These are phyloP conservation scores for Diospyros lotus DNA, from an alignment of 148 eudicot species.

Conservation along the genomic window DNA sequence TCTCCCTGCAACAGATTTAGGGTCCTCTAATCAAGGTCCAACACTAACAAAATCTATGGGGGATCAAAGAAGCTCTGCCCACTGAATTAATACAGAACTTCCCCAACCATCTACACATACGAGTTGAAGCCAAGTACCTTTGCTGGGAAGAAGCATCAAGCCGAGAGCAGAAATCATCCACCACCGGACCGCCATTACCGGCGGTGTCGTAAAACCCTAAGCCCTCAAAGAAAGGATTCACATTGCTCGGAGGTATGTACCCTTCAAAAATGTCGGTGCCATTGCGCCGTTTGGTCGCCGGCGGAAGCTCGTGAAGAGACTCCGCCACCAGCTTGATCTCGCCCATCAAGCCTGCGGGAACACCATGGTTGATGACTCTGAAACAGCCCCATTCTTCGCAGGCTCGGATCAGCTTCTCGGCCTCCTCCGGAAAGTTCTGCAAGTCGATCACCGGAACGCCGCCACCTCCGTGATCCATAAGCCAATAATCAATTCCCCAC, in stretches of 20 bases:
- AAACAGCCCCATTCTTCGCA: slow-evolving; percentile 39
- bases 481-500: not conserved
- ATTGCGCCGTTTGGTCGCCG: slow-evolving; percentile 39
- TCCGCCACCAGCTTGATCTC: slow-evolving; percentile 39
- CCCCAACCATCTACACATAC: not conserved
- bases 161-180: slow-evolving; percentile 35
- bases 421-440: not conserved
- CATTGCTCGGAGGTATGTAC: slow-evolving; percentile 30
- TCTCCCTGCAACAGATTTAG: slow-evolving; percentile 29
- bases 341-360: slow-evolving; percentile 28
- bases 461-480: not conserved
- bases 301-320: slow-evolving; percentile 40
- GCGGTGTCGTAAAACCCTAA: slow-evolving; percentile 45
- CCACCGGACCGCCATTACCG: slow-evolving; percentile 15
- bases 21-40: not conserved
- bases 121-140: slow-evolving; percentile 26
- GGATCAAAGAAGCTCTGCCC: too few relatives aligned
- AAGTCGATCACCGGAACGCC: not conserved
- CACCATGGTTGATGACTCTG: slow-evolving; percentile 41
- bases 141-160: slow-evolving; percentile 28
- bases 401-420: slow-evolving; percentile 12
- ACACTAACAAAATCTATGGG: too few relatives aligned
- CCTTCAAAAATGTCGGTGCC: slow-evolving; percentile 42
- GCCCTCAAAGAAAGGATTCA: slow-evolving; percentile 47
- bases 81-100: too few relatives aligned